A percentile compares a stretch with the other conserved stretches of the same genome.
Conservation (phyloP, 1,284 basidiomycete species). For the Naganishia cerealis region DNA sequence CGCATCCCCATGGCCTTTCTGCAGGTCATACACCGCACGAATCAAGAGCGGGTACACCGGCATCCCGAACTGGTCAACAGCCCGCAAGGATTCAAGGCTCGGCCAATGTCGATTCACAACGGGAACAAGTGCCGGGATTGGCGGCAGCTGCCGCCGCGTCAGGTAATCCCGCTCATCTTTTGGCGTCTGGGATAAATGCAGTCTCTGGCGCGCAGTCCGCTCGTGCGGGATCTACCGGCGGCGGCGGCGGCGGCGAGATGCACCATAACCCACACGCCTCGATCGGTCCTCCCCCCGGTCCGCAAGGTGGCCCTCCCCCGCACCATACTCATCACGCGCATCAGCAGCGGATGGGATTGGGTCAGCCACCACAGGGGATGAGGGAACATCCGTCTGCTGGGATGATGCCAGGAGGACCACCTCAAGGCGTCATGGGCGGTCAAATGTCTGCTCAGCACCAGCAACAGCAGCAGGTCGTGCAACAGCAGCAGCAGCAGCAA, state of each 20-base stretch:
- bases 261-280: constrained; percentile 22
- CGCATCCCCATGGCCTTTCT: not conserved
- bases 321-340: not conserved
- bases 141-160: too few species aligned
- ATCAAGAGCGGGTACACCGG: not conserved
- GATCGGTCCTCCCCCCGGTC: not conserved
- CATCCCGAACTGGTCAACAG: not conserved
- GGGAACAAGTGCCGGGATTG: not conserved
- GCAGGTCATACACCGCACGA: not conserved
- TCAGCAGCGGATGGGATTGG: constrained; percentile 6
- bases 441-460: not conserved
- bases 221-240: constrained; percentile 1
- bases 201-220: not conserved
- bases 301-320: not conserved
- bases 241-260: constrained; percentile 7
- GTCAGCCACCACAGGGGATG: constrained; percentile 2
- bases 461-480: not conserved
- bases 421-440: too few species aligned
- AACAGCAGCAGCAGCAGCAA: constrained; percentile 20
- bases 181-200: too few species aligned
- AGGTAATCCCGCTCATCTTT: too few species aligned
- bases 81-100: not conserved
- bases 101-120: not conserved
- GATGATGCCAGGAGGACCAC: not conserved
- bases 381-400: not conserved